These are phyloP conservation scores for Craspedostauros australis DNA, from an alignment of 108 stramenopile species.

Conservation along the genomic window DNA sequence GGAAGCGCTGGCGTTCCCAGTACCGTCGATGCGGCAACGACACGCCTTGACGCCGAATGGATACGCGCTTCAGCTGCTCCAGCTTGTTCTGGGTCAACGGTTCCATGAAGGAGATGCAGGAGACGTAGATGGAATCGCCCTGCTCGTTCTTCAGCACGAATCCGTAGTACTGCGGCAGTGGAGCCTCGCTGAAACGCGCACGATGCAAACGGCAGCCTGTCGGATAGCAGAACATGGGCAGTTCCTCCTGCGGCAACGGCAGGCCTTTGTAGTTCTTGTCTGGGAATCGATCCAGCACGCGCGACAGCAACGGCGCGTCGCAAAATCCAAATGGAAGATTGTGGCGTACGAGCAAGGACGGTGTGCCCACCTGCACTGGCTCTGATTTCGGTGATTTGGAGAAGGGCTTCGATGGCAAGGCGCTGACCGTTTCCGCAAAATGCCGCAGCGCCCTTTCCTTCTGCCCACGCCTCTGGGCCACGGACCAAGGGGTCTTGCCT, in stretches of 20 bases:
- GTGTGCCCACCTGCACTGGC: conserved; percentile 6
- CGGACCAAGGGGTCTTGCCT: conserved; percentile 29
- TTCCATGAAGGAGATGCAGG: conserved; percentile 83
- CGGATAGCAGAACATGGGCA: conserved; percentile 89
- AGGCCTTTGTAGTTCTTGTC: conserved; percentile 76
- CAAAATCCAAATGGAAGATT: conserved; percentile 74
- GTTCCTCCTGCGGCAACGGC: conserved; percentile 82
- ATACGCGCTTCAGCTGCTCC: conserved; percentile 47
- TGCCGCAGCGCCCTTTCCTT: background rate
- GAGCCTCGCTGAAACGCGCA: conserved; percentile 55
- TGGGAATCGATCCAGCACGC: conserved; percentile 79
- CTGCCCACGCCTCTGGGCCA: too few relatives aligned
- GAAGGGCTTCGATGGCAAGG: background rate
- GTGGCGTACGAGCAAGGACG: conserved; percentile 33
- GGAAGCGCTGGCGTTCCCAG: conserved; percentile 15
- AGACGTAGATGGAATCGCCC: conserved; percentile 76
- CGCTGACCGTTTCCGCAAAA: background rate
- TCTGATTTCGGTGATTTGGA: background rate
- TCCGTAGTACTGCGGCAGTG: conserved; percentile 68
- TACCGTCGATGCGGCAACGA: conserved; percentile 62
- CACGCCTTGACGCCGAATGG: conserved; percentile 37
- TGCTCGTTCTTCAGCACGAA: conserved; percentile 90
- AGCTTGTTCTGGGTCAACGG: conserved; percentile 52
- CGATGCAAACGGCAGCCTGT: conserved; percentile 64
- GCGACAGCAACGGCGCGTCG: conserved; percentile 65